phyloP scores from a whole-genome alignment of 768 basidiomycete genomes.

The Leccinellum albellum region DNA sequence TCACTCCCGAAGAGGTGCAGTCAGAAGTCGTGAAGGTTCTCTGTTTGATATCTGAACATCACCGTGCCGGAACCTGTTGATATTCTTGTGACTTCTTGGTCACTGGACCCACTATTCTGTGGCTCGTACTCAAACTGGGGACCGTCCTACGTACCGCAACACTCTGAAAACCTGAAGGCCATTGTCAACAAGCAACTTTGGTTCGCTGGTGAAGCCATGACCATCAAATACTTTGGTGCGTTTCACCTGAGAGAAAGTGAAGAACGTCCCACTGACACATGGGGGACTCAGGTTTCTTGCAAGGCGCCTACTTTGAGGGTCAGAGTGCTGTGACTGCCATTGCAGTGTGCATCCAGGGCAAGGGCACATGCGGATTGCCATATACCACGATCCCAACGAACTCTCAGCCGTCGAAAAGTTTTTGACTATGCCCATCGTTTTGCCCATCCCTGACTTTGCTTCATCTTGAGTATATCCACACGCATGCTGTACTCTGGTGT shows the following conservation, averaged over 20 bases:
- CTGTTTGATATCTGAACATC: slow-evolving; percentile 48
- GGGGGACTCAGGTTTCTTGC: slow-evolving; percentile 44
- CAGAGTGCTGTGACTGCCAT: slow-evolving; percentile 37
- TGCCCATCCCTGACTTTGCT: background rate
- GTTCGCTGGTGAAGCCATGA: slow-evolving; percentile 65
- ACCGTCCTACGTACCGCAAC: slow-evolving; percentile 49
- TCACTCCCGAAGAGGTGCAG: slow-evolving; percentile 45
- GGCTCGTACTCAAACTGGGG: slow-evolving; percentile 69
- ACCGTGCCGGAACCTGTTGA: slow-evolving; percentile 53
- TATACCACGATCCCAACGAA: slow-evolving; percentile 30
- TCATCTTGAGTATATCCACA: background rate
- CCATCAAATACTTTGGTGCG: slow-evolving; percentile 54
- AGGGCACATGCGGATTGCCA: slow-evolving; percentile 24
- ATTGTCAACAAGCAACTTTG: slow-evolving; percentile 49
- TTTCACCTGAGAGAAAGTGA: background rate
- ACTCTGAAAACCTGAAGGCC: slow-evolving; percentile 55
- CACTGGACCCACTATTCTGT: slow-evolving; percentile 40
- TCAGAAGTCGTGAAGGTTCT: slow-evolving; percentile 55
- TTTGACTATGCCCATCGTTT: slow-evolving; percentile 9
- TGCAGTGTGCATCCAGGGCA: slow-evolving; percentile 38
- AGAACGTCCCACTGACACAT: background rate
- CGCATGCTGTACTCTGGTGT: background rate
- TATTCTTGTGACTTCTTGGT: slow-evolving; percentile 57
- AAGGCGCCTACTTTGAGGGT: slow-evolving; percentile 60
- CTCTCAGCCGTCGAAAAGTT: slow-evolving; percentile 26